Conservation (phyloP, 2,329 filamentous ascomycete species). For the Pseudofabraea citricarpa region DNA sequence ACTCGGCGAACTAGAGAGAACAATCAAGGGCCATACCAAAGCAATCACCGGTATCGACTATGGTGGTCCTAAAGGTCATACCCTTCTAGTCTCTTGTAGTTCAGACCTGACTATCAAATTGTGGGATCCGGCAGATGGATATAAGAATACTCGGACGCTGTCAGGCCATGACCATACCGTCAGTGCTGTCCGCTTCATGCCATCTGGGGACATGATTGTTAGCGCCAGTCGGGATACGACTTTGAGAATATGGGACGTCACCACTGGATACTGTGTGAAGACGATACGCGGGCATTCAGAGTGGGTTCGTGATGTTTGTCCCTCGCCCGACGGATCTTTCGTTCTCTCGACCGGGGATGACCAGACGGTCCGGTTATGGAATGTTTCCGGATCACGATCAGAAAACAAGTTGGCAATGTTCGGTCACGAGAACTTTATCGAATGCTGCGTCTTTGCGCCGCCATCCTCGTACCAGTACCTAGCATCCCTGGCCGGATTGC, state of each 20-base stretch:
- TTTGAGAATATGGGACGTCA: constrained; percentile 83
- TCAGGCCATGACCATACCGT: constrained; percentile 91
- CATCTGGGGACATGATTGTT: constrained; percentile 78
- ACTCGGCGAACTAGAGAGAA: constrained; percentile 81
- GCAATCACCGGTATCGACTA: constrained; percentile 86
- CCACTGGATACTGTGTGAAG: constrained; percentile 82
- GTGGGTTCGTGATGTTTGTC: constrained; percentile 80
- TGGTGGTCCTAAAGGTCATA: constrained; percentile 76
- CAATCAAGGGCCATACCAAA: constrained; percentile 88
- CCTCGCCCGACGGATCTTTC: constrained; percentile 74
- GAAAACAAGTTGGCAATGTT: constrained; percentile 74
- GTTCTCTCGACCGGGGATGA: constrained; percentile 78
- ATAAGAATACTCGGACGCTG: constrained; percentile 90
- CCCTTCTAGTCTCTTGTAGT: constrained; percentile 63
- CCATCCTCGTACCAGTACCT: constrained; percentile 69
- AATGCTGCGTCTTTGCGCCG: constrained; percentile 81
- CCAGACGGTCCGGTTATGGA: constrained; percentile 75
- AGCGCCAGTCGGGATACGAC: constrained; percentile 79
- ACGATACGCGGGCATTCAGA: constrained; percentile 76
- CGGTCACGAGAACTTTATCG: constrained; percentile 78
- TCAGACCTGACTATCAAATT: constrained; percentile 91
- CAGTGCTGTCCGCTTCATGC: constrained; percentile 82
- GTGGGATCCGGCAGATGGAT: constrained; percentile 88
- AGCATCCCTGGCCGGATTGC: constrained; percentile 69
- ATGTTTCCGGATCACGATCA: constrained; percentile 53